A percentile compares a stretch with the other conserved stretches of the same genome.
phyloP scores from a whole-genome alignment of 1,284 basidiomycete species.

The Tetrapyrgos nigripes region DNA sequence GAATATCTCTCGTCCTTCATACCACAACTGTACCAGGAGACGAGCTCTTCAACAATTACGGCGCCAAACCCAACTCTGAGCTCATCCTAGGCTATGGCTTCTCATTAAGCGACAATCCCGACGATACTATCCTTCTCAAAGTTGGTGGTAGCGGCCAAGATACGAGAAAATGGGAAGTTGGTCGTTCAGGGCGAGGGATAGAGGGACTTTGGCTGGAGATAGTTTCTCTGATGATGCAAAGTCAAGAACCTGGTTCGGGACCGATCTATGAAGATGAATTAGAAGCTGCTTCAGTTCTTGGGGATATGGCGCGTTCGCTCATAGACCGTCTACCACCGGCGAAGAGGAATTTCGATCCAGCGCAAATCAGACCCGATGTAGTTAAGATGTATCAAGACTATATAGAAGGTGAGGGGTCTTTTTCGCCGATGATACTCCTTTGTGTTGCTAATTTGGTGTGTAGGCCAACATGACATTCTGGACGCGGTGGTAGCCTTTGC shows the following conservation, averaged over 20 bases:
- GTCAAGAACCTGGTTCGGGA: constrained; percentile 37
- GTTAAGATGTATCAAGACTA: constrained; percentile 63
- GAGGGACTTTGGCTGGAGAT: constrained; percentile 69
- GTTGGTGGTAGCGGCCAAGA: constrained; percentile 56
- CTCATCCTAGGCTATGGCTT: constrained; percentile 91
- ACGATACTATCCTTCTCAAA: constrained; percentile 84
- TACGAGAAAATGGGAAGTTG: constrained; percentile 64
- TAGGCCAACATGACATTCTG: constrained; percentile 53
- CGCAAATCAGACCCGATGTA: constrained; percentile 54
- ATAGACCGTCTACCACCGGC: constrained; percentile 54
- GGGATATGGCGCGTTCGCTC: constrained; percentile 67
- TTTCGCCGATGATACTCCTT: constrained; percentile 1
- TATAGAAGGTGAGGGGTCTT: constrained; percentile 55
- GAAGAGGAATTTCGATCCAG: constrained; percentile 19
- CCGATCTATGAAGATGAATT: constrained; percentile 62
- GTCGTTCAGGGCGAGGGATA: constrained; percentile 57
- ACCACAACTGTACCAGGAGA: constrained; percentile 42
- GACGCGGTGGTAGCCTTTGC: constrained; percentile 44
- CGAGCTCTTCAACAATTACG: constrained; percentile 92
- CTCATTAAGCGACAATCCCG: constrained; percentile 75
- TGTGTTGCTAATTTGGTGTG: background rate
- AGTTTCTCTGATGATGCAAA: constrained; percentile 47
- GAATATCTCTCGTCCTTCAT: constrained; percentile 56
- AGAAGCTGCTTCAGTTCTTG: constrained; percentile 67
- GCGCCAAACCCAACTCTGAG: constrained; percentile 85